Evolutionary conservation across 768 basidiomycete species (phyloP), one percentile per base, ranked within the genome.

Genomic region (Cantharellus anzutake): DNA sequence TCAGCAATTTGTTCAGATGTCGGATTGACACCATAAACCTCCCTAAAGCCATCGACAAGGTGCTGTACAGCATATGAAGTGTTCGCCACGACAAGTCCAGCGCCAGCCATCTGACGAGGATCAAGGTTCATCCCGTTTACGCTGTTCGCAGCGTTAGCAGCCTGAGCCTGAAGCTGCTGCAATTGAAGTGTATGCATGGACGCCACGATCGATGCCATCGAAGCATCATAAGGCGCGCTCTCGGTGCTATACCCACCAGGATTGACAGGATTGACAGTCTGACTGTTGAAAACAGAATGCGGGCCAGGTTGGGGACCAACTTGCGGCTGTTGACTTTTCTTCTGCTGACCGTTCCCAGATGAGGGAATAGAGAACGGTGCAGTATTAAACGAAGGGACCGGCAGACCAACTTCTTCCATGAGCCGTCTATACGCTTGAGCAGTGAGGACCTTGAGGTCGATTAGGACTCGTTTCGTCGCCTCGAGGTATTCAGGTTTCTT

Each of bases 191-290:
- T 87, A 70, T 89, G 88, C 64, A 90, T 72, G 16, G 88, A 84
- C 40, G 87, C 88, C 86, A 91, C 90, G 86, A 91, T 90, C 7
- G 86, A 88, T 56, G 87, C 87, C 58, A 91, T 71, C 4, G 52
- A 63, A 16, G 85, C 84, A 69, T 39, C 57, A 48, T 41, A 14
- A n/a, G 16, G 16, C 35, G 50, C 44, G 11, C 11, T 48, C 11
- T 48, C 44, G 11, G 44, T 51, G 16, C 35, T 51, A 44, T 44
- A 44, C 7, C 57, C 57, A 7, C 57, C 57, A 48, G 16, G 35
- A 40, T 40, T 40, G 5, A 39, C 34, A 48, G 16, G 35, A 40
- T 40, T 40, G 5, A 39, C 34, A 11, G 41, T 16, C 20, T 44
- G 14, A 37, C 48, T 60, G 51, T 56, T 61, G 16, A 39, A 39